phyloP scores from a whole-genome alignment of 331 rosid species.

The Cucumis variabilis region DNA sequence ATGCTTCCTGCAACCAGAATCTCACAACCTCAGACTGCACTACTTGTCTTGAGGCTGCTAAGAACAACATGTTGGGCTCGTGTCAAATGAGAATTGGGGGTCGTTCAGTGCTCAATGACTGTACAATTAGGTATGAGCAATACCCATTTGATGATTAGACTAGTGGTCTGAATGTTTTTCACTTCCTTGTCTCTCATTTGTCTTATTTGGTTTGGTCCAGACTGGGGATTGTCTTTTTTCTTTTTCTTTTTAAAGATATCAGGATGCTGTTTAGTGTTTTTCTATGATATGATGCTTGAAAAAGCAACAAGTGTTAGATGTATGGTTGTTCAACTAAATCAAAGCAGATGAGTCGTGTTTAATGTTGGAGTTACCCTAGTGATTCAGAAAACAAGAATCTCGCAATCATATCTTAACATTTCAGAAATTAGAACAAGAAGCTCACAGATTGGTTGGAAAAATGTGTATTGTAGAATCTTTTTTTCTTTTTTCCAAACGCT shows the following conservation, averaged over 20 bases:
- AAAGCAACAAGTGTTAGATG: neutral
- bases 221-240: neutral
- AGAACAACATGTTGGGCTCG: conserved; percentile 41
- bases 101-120: conserved; percentile 63
- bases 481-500: neutral
- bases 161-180: neutral
- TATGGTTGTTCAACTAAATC: neutral
- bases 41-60: conserved; percentile 62
- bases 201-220: neutral
- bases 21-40: conserved; percentile 62
- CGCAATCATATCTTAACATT: neutral
- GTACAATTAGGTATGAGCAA: conserved; percentile 73
- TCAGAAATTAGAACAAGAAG: neutral
- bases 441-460: neutral
- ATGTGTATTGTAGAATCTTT: neutral
- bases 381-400: neutral
- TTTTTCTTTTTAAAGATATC: neutral
- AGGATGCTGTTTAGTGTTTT: neutral
- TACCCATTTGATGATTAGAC: conserved; percentile 72
- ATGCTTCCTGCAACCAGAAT: conserved; percentile 64
- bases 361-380: neutral
- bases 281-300: neutral
- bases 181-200: neutral
- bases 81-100: conserved; percentile 66
- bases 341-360: neutral